Conservation (phyloP, 495 filamentous ascomycete genomes). For the Penicillium ucsense region DNA sequence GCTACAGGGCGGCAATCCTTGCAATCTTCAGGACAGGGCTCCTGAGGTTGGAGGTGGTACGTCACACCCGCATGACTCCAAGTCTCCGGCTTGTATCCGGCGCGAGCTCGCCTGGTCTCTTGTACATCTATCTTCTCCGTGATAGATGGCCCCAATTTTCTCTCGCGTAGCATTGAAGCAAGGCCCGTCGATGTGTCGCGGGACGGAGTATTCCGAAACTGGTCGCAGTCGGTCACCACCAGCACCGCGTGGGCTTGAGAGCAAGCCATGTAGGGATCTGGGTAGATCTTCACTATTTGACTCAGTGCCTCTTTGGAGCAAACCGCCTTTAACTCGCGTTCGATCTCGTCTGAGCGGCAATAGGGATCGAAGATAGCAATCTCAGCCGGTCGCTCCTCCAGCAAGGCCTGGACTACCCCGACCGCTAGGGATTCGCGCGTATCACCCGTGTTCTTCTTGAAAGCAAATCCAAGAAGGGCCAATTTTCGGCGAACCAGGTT, state of each 20-base stretch:
- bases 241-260: conserved; percentile 25
- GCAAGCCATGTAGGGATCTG: conserved; percentile 31
- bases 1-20: conserved; percentile 12
- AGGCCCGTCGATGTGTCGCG: not conserved
- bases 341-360: conserved; percentile 40
- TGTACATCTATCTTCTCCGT: not conserved
- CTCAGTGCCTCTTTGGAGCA: not conserved
- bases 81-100: conserved; percentile 3
- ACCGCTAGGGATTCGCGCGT: conserved; percentile 65
- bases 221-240: conserved; percentile 29
- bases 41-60: conserved; percentile 11
- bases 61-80: conserved; percentile 10
- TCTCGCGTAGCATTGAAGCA: not conserved
- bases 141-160: not conserved
- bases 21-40: conserved; percentile 11
- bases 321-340: conserved; percentile 23
- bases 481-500: conserved; percentile 64
- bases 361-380: conserved; percentile 70
- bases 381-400: conserved; percentile 51
- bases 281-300: conserved; percentile 19
- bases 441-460: conserved; percentile 76
- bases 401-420: conserved; percentile 53
- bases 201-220: conserved; percentile 16
- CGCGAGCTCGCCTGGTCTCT: conserved; percentile 1
- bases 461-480: conserved; percentile 66